Percentiles rank a stretch among this genome's conserved stretches.
These are phyloP conservation scores for Fusarium liriodendri DNA, from an alignment of 2,329 filamentous ascomycete genomes.

Conservation along the genomic window DNA sequence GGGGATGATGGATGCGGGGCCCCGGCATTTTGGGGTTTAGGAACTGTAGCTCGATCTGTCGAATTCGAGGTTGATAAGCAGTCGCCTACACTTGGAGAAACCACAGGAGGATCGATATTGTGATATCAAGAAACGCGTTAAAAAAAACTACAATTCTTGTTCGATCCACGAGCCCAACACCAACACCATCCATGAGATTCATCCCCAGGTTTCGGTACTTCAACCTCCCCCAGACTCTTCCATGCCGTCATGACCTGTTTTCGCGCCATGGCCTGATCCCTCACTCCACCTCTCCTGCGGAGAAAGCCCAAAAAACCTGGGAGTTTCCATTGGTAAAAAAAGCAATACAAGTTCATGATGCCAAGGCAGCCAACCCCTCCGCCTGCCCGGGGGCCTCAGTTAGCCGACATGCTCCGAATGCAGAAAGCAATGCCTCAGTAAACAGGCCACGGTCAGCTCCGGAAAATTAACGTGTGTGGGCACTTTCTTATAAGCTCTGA, in stretches of 20 bases:
- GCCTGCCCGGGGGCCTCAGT: constrained; percentile 14
- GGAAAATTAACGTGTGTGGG: constrained; percentile 2
- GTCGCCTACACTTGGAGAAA: too few relatives aligned
- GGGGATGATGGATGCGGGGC: background rate
- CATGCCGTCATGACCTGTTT: background rate
- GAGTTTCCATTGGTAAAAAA: background rate
- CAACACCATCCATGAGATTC: background rate
- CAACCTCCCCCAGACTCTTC: background rate
- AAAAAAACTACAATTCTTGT: too few relatives aligned
- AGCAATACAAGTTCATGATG: background rate
- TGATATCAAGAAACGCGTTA: too few relatives aligned
- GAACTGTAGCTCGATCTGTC: too few relatives aligned
- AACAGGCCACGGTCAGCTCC: constrained; percentile 10
- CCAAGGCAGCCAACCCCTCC: constrained; percentile 5
- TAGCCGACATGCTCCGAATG: constrained; percentile 28
- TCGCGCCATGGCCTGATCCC: constrained; percentile 5
- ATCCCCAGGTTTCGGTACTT: background rate
- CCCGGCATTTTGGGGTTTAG: background rate
- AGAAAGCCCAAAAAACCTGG: background rate
- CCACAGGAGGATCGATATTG: too few relatives aligned
- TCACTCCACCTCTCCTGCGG: constrained; percentile 6
- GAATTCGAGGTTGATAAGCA: too few relatives aligned
- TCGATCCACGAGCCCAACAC: too few relatives aligned
- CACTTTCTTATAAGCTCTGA: constrained; percentile 4
- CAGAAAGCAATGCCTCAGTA: constrained; percentile 4